phyloP scores from a whole-genome alignment of 2,329 filamentous ascomycete genomes.

The Botrytis tulipae region DNA sequence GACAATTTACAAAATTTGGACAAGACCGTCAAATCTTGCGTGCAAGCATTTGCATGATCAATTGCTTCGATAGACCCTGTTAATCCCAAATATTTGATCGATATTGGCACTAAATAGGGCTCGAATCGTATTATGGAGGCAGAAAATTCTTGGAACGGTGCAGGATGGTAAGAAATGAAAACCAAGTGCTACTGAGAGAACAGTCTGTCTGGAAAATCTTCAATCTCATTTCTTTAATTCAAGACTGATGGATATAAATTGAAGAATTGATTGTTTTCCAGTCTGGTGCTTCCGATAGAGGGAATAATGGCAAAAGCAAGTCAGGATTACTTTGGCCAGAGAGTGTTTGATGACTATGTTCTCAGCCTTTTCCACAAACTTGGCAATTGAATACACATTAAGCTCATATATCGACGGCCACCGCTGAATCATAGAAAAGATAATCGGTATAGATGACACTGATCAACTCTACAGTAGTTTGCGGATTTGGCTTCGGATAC shows the following conservation, averaged over 20 bases:
- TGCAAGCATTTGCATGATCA: slow-evolving; percentile 32
- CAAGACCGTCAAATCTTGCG: slow-evolving; percentile 29
- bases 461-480: neutral
- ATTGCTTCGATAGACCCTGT: slow-evolving; percentile 32
- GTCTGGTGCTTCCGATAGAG: neutral
- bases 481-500: neutral
- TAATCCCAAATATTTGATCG: slow-evolving; percentile 29
- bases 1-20: neutral
- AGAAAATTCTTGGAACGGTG: slow-evolving; percentile 26
- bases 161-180: slow-evolving; percentile 28
- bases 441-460: neutral
- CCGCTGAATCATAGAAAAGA: neutral
- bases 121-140: slow-evolving; percentile 30
- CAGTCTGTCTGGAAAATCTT: slow-evolving; percentile 25
- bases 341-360: neutral
- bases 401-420: neutral
- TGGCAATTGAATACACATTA: neutral
- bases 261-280: neutral
- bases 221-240: no score
- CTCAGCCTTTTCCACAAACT: neutral
- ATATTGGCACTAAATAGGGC: slow-evolving; percentile 15
- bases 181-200: slow-evolving; percentile 27
- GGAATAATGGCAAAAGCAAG: neutral
- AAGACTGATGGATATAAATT: no score
- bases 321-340: neutral